These are phyloP conservation scores for Euphorbia tirucalli DNA, from an alignment of 345 rosid species.

Conservation along the genomic window DNA sequence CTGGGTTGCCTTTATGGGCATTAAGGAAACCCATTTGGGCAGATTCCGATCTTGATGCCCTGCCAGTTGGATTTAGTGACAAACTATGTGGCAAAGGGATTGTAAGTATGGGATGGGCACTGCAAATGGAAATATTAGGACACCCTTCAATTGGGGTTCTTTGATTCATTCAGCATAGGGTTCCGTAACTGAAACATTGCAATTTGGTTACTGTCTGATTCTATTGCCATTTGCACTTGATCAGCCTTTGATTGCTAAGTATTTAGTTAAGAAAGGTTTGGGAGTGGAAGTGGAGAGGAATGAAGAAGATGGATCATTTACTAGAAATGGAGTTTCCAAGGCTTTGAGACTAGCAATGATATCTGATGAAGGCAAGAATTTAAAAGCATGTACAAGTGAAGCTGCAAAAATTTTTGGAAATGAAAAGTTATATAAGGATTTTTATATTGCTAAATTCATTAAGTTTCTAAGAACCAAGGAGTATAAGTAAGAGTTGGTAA, in stretches of 20 bases:
- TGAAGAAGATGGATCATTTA: constrained; percentile 25
- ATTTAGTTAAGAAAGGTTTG: constrained; percentile 26
- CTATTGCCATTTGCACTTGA: constrained; percentile 17
- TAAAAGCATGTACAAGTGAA: constrained; percentile 7
- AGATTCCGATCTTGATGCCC: constrained; percentile 12
- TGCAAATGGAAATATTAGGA: constrained; percentile 20
- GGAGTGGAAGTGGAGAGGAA: constrained; percentile 24
- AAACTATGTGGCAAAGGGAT: constrained; percentile 8
- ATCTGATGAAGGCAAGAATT: constrained; percentile 18
- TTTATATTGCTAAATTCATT: not conserved
- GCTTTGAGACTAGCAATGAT: constrained; percentile 22
- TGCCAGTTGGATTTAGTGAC: constrained; percentile 21
- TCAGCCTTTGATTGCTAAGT: constrained; percentile 23
- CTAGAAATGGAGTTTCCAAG: constrained; percentile 15
- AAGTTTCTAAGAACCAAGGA: not conserved
- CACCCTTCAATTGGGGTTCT: constrained; percentile 21
- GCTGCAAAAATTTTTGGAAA: constrained; percentile 5
- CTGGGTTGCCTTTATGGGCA: constrained; percentile 34
- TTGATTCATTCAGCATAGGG: constrained; percentile 27
- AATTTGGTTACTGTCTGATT: constrained; percentile 20
- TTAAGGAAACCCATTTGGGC: constrained; percentile 31
- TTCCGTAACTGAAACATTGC: constrained; percentile 21
- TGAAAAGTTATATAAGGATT: constrained; percentile 21
- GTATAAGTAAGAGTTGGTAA: not conserved
- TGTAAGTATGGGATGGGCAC: constrained; percentile 30